A percentile compares a stretch with the other conserved stretches of the same genome.
phyloP scores from a whole-genome alignment of 148 eudicot species.

The Cornus florida region DNA sequence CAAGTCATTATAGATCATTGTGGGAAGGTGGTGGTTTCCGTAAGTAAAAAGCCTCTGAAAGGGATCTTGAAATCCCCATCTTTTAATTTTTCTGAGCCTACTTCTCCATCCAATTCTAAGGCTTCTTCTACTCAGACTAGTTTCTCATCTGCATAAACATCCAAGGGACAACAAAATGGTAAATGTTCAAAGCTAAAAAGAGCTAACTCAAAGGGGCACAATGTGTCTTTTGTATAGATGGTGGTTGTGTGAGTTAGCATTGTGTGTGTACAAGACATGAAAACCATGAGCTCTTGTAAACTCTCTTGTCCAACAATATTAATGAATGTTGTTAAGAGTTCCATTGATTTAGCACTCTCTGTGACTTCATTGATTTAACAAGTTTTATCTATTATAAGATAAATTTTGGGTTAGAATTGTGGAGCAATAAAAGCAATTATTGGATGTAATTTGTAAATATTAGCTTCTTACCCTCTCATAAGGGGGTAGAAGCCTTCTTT shows the following conservation, averaged over 20 bases:
- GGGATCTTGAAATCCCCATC: slow-evolving; percentile 44
- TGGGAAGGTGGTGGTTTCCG: not conserved
- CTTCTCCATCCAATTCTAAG: not conserved
- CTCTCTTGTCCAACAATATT: too few species aligned
- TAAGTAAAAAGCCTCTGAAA: slow-evolving; percentile 22
- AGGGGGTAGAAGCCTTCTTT: too few species aligned
- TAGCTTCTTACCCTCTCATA: too few species aligned
- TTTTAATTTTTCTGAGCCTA: not conserved
- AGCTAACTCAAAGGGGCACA: slow-evolving; percentile 17
- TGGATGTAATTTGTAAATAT: too few species aligned
- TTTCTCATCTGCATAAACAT: not conserved
- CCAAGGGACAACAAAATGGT: slow-evolving; percentile 9
- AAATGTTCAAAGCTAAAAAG: not conserved
- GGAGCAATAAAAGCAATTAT: too few species aligned
- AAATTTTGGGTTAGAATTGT: too few species aligned
- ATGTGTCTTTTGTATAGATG: slow-evolving; percentile 7
- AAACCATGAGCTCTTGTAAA: too few species aligned
- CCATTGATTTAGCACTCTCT: too few species aligned
- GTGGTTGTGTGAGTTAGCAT: not conserved
- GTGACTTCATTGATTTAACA: too few species aligned
- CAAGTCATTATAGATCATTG: too few species aligned
- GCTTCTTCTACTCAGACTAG: slow-evolving; percentile 12
- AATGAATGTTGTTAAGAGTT: too few species aligned
- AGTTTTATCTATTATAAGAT: too few species aligned
- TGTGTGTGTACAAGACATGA: not conserved